These are phyloP conservation scores for Kuraishia ogatae DNA, from an alignment of 805 yeast species.

Conservation along the genomic window DNA sequence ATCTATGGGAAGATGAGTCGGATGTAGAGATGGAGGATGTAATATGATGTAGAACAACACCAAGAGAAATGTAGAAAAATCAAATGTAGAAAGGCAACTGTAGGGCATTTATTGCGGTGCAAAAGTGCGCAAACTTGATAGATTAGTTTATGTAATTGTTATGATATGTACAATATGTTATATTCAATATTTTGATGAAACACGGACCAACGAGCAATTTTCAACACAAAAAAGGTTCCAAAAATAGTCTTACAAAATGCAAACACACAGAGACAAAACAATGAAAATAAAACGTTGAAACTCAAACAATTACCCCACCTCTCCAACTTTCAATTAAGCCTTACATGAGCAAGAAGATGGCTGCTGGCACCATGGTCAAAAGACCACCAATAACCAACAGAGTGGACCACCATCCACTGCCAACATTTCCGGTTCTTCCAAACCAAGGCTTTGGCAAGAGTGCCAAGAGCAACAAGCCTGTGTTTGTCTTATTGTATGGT, in stretches of 20 bases:
- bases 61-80: too few species aligned
- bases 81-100: too few species aligned
- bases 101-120: too few species aligned
- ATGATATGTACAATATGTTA: background rate
- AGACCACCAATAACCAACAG: background rate
- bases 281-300: too few species aligned
- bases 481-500: conserved; percentile 36
- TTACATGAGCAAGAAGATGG: background rate
- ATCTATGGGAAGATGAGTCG: conserved; percentile 1
- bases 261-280: background rate
- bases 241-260: background rate
- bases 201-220: background rate
- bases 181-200: background rate
- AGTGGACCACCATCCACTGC: background rate
- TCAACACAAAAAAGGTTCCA: background rate
- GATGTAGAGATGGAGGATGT: conserved; percentile 3
- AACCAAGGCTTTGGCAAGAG: conserved; percentile 19
- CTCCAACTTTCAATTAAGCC: background rate
- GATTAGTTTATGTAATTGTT: background rate
- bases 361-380: background rate
- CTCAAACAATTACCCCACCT: background rate
- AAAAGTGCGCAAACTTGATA: too few species aligned
- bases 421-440: conserved; percentile 25
- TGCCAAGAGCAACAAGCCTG: background rate
- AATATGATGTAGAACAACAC: too few species aligned